Evolutionary conservation across 306 rosid genomes (phyloP), one percentile per base, ranked within the genome.

Genomic region (Cicer pinnatifidum): DNA sequence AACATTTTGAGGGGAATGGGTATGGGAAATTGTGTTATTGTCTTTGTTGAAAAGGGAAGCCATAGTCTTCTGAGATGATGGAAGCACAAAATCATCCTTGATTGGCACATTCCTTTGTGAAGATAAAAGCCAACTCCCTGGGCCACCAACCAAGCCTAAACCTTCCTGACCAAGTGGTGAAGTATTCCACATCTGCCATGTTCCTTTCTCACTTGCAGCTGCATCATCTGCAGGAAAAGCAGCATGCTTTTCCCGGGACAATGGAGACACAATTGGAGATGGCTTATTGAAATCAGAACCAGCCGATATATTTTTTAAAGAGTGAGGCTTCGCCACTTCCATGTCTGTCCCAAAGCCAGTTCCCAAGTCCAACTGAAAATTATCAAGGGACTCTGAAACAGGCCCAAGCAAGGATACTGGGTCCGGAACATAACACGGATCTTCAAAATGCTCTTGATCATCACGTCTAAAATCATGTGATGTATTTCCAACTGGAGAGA

Each of bases 111-210:
- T 91, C 80, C 70, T 78, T 72, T 89, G 95, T 6, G 90, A 75
- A 53, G 90, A 79, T 65, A 82, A 78, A 80, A 89, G 87, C 99
- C 99, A 95, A 89, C 89, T 85, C 56, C 85, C 88, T 3, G 96
- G 86, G 46, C 96, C 88, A 76, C 99, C 89, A 6, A 83, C 89
- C 79, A 91, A 78, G 47, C 99, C 97, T 75, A 95, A 83, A 84
- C 97, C 89, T 66, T 95, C 99, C 83, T 91, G 99, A 65, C 90
- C 97, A 81, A 95, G 96, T 11, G 97, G 97, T 9, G 86, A 74
- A 75, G 91, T 82, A 65, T 77, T 88, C 99, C 99, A 95, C 99
- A 95, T 91, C 78, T 95, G 92, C 99, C 99, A 95, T 41, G 96
- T 90, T 81, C 95, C 95, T 72, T 75, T 87, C 73, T 87, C 97